Evolutionary conservation across 2,329 filamentous ascomycete genomes (phyloP), one percentile per base, ranked within the genome.

Genomic region (Cercospora sesami): DNA sequence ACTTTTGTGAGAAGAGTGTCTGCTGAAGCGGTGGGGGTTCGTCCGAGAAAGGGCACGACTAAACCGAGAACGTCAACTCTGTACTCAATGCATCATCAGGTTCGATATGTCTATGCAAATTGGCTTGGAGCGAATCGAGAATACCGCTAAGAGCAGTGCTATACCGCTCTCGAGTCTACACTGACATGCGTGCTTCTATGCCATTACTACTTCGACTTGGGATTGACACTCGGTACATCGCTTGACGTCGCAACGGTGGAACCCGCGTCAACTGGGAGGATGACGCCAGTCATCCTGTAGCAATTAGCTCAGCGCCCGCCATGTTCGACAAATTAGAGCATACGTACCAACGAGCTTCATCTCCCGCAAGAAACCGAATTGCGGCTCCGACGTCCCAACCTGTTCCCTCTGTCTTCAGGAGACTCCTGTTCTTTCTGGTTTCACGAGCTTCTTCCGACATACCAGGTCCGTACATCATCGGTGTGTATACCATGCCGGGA

Each of bases 401-500:
- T 67, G 80, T 86, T 0, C 85, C 85, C 70, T 87, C 85, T 1
- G 81, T 85, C 36, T 82, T 82, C n/a, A 86, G 75, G 14, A 86
- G 72, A 74, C 83, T 85, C 57, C 83, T 75, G 63, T 83, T 83
- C 68, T 81, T 81, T 18, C 85, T 77, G 12, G 83, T 80, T 69
- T 83, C 82, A 57, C 85, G 76, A 2, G 81, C 82, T 66, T 84
- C 82, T 3, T 84, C 80, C 3, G 74, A 82, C 84, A 86, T 86
- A 0, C 83, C 83, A 2, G 76, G 74, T 0, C 79, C 80, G 67
- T 83, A 85, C 82, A 86, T 85, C 83, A 86, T 85, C 0, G 85
- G 84, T 1, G 84, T 86, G 68, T 85, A 86, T 1, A 86, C 77
- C 84, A 86, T 82, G 3, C 72, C 84, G 0, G 84, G 85, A 73